Evolutionary conservation across 805 yeast species (phyloP), one percentile per base, ranked within the genome.

Genomic region (Cyberlindnera bimundalis): DNA sequence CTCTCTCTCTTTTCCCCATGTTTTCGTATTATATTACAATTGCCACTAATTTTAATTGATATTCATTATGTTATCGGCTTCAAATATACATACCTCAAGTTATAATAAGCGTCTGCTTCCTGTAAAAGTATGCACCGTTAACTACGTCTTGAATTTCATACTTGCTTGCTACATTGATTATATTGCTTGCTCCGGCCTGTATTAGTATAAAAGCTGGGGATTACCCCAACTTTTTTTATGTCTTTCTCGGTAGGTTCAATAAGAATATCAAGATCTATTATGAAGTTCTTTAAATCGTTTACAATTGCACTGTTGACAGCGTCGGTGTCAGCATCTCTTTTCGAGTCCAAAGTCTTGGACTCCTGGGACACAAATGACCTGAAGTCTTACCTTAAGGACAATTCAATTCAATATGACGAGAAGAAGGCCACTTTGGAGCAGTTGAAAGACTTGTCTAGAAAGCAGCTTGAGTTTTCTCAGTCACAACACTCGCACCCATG

Each of bases 321-420:
- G 11, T 10, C 45, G 3, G 30, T 37, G 6, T 25, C 45, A 4
- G 39, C 45, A 8, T 40, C 45, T n/a, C 28, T 50, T 7, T 46
- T 45, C 37, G 36, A 43, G 7, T 17, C 44, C 10, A 39, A 35
- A n/a, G 32, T 48, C 15, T 18, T 51, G 9, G 51, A 52, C 2
- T 47, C 57, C 1, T 67, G 70, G 70, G 58, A 65, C 11, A 39
- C 46, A 24, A 46, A 53, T 15, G 73, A 68, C 42, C 43, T 67
- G 25, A 50, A 53, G 19, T 59, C 60, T 14, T 68, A 60, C 37
- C 48, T 66, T 17, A 50, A 48, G 33, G 73, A 68, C 43, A 55
- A 62, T 20, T 49, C 50, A 6, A 35, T 55, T 25, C 20, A 49
- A 0, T 53, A 42, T 26, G 50, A 48, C 29, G 60, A 55, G 21